Percentiles rank a stretch among this genome's conserved stretches.
These are phyloP conservation scores for Aspergillus sojae DNA, from an alignment of 2,329 filamentous ascomycete genomes.

Conservation along the genomic window DNA sequence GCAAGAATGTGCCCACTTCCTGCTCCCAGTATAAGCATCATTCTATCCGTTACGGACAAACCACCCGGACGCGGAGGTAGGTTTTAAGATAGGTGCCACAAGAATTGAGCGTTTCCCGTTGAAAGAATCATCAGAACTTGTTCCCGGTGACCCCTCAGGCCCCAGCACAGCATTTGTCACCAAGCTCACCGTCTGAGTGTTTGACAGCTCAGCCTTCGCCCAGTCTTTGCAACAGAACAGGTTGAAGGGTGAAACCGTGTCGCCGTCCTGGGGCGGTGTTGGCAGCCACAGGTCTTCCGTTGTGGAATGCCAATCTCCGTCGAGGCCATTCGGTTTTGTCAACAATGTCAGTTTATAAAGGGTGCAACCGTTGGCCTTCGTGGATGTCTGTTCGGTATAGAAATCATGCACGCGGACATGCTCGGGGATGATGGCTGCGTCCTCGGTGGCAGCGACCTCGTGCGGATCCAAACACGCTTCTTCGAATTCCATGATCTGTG, in stretches of 20 bases:
- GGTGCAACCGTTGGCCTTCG: background rate
- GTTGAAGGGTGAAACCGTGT: background rate
- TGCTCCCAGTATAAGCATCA: background rate
- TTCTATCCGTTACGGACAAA: background rate
- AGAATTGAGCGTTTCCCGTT: background rate
- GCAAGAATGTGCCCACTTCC: background rate
- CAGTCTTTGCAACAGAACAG: background rate
- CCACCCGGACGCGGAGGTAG: background rate
- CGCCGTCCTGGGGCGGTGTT: background rate
- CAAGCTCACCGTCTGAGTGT: background rate
- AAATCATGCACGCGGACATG: slow-evolving; percentile 19
- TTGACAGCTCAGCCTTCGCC: background rate
- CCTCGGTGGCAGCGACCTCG: background rate
- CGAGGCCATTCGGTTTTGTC: slow-evolving; percentile 12
- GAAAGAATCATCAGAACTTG: background rate
- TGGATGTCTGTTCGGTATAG: background rate
- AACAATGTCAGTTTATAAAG: slow-evolving; percentile 15
- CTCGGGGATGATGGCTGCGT: slow-evolving; percentile 13
- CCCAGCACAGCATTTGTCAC: background rate
- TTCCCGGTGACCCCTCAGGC: background rate
- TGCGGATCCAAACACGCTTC: slow-evolving; percentile 9
- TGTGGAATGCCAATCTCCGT: background rate
- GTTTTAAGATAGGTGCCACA: background rate
- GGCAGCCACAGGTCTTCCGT: slow-evolving; percentile 13
- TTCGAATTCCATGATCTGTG: slow-evolving; percentile 21